A percentile compares a stretch with the other conserved stretches of the same genome.
Conservation (phyloP, 768 basidiomycete species). For the Pleurotus salmoneostramineus region DNA sequence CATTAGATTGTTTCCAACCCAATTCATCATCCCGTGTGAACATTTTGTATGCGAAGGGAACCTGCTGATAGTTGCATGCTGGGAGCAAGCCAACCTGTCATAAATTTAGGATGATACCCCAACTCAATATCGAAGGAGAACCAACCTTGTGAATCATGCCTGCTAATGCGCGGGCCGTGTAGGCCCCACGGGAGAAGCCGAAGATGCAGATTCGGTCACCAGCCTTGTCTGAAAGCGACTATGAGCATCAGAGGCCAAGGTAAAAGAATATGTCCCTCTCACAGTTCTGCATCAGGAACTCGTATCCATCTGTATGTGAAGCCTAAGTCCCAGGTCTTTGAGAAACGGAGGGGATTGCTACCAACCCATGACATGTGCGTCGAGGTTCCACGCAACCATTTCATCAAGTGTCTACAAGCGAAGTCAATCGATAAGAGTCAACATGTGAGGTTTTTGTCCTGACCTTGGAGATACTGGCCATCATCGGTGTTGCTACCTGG, state of each 20-base stretch:
- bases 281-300: constrained; percentile 61
- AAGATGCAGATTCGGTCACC: constrained; percentile 60
- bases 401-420: constrained; percentile 31
- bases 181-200: constrained; percentile 64
- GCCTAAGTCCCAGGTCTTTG: no score
- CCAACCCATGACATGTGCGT: constrained; percentile 48
- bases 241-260: neutral
- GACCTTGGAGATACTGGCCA: constrained; percentile 39
- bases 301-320: constrained; percentile 40
- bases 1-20: constrained; percentile 41
- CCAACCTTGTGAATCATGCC: constrained; percentile 53
- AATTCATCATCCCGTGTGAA: constrained; percentile 35
- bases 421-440: neutral
- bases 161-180: constrained; percentile 48
- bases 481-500: constrained; percentile 38
- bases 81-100: constrained; percentile 30
- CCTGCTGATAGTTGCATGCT: constrained; percentile 41
- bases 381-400: constrained; percentile 44
- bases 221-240: constrained; percentile 26
- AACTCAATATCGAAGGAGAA: neutral
- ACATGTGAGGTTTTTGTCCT: neutral
- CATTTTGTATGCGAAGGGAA: constrained; percentile 59
- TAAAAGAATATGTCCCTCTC: constrained; percentile 7
- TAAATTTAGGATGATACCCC: neutral
- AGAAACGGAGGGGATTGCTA: neutral